These are phyloP conservation scores for Calycina herbarum DNA, from an alignment of 2,329 filamentous ascomycete species.

Conservation along the genomic window DNA sequence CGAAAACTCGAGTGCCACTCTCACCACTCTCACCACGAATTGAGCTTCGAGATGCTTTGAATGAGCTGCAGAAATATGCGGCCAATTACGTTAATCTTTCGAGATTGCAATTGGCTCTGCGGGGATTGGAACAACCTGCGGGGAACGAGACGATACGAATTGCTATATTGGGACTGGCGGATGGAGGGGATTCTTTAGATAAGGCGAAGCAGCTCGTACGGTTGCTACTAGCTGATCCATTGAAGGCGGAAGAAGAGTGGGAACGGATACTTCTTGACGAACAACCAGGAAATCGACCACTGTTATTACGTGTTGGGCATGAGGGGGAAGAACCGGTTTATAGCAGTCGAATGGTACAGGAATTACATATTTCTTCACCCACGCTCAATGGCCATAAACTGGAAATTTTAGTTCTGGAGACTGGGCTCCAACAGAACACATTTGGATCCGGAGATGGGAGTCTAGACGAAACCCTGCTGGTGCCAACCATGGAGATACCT, in stretches of 20 bases:
- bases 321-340: constrained; percentile 35
- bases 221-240: constrained; percentile 69
- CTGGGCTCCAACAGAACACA: constrained; percentile 44
- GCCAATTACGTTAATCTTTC: constrained; percentile 66
- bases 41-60: constrained; percentile 45
- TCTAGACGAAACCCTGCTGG: constrained; percentile 68
- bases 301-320: constrained; percentile 60
- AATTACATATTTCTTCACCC: constrained; percentile 64
- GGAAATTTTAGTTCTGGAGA: constrained; percentile 61
- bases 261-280: constrained; percentile 55
- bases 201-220: constrained; percentile 66
- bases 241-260: constrained; percentile 64
- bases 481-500: constrained; percentile 71
- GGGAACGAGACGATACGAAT: constrained; percentile 60
- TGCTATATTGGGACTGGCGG: constrained; percentile 53
- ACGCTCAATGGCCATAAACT: constrained; percentile 60
- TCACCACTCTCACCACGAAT: constrained; percentile 14
- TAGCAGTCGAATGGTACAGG: constrained; percentile 52
- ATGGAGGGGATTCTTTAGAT: constrained; percentile 39
- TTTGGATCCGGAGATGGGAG: constrained; percentile 35
- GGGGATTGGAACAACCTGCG: constrained; percentile 57
- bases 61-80: constrained; percentile 60
- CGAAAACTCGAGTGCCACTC: no score
- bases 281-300: constrained; percentile 50
- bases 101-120: constrained; percentile 68